Conservation (phyloP, 108 stramenopile genomes). For the Bacterosira constricta region DNA sequence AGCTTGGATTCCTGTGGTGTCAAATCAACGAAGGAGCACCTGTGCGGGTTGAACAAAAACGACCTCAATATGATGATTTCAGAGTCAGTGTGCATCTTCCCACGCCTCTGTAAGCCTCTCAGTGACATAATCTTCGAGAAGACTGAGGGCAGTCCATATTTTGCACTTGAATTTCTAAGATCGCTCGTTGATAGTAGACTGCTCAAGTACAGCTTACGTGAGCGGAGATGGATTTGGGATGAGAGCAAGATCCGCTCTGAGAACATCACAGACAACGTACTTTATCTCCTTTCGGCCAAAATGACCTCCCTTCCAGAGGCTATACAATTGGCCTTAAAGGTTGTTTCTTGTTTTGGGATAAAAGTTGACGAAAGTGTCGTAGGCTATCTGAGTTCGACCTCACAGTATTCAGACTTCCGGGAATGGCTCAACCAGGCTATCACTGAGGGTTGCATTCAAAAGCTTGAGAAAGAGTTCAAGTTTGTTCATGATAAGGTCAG, state of each 20-base stretch:
- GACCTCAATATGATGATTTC: conserved; percentile 44
- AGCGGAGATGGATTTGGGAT: conserved; percentile 38
- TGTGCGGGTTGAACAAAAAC: conserved; percentile 19
- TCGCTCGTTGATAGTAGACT: conserved; percentile 19
- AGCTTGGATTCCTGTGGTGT: conserved; percentile 9
- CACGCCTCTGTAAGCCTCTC: conserved; percentile 29
- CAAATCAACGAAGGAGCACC: conserved; percentile 10
- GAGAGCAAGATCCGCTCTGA: conserved; percentile 10
- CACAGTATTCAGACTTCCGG: background rate
- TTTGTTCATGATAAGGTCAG: conserved; percentile 59
- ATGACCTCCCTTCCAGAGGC: conserved; percentile 25
- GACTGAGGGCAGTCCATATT: conserved; percentile 40
- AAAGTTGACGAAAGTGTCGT: conserved; percentile 12
- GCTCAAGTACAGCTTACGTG: conserved; percentile 11
- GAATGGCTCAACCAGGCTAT: conserved; percentile 5
- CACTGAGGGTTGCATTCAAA: conserved; percentile 28
- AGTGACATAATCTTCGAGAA: conserved; percentile 22
- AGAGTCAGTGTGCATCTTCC: conserved; percentile 31
- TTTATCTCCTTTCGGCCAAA: conserved; percentile 38
- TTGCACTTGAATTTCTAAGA: conserved; percentile 24
- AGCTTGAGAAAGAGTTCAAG: conserved; percentile 5
- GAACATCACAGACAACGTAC: conserved; percentile 46
- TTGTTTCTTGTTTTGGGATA: conserved; percentile 45
- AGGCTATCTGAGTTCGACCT: background rate
- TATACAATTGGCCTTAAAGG: conserved; percentile 23